Evolutionary conservation across 2,329 filamentous ascomycete species (phyloP).

Genomic region (Lachnellula subtilissima): DNA sequence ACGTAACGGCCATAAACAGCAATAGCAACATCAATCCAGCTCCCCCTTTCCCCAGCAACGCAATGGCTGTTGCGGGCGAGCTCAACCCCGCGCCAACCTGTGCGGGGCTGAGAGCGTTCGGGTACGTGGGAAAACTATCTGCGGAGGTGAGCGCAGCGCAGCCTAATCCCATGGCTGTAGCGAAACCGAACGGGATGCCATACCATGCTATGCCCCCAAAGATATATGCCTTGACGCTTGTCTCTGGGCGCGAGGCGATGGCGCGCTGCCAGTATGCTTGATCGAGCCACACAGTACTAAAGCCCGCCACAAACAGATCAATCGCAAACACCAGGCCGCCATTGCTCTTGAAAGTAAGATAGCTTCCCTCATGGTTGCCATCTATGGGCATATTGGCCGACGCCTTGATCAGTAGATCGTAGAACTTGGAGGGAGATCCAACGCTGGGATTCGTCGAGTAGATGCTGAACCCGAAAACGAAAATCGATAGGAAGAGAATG

Average conservation of each 20-base stretch:
- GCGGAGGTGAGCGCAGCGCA: constrained; percentile 30
- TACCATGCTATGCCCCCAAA: constrained; percentile 39
- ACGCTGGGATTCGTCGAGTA: constrained; percentile 29
- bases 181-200: constrained; percentile 35
- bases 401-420: constrained; percentile 35
- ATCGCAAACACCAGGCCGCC: constrained; percentile 36
- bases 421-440: constrained; percentile 33
- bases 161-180: constrained; percentile 34
- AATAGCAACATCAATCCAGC: constrained; percentile 35
- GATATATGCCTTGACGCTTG: constrained; percentile 38
- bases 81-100: constrained; percentile 33
- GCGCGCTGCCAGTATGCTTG: constrained; percentile 43
- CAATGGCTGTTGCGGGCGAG: constrained; percentile 31
- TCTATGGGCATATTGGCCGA: constrained; percentile 31
- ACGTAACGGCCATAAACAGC: constrained; percentile 45
- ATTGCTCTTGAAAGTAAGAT: constrained; percentile 35
- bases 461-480: constrained; percentile 37
- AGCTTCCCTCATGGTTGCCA: constrained; percentile 34
- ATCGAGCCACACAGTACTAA: constrained; percentile 37
- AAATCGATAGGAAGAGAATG: constrained; percentile 36
- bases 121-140: constrained; percentile 30
- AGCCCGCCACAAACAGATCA: constrained; percentile 35
- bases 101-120: constrained; percentile 27
- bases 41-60: constrained; percentile 35
- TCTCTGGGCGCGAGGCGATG: constrained; percentile 38